Evolutionary conservation across 2,329 filamentous ascomycete species (phyloP).

Genomic region (Nemania sp.): DNA sequence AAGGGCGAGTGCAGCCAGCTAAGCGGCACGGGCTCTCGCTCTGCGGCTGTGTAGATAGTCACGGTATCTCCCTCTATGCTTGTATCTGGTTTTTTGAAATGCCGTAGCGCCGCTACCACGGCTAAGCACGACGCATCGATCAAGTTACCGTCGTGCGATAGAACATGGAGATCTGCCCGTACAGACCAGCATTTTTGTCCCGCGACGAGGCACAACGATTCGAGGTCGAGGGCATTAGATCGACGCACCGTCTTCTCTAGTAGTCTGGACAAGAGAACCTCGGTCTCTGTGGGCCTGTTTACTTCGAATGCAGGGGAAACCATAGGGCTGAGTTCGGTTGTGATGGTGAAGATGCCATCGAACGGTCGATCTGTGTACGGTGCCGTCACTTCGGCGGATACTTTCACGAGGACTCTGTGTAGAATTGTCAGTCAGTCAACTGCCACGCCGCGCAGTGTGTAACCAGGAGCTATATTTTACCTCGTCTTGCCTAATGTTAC

Average conservation of each 20-base stretch:
- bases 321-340: constrained; percentile 92
- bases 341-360: constrained; percentile 94
- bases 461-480: constrained; percentile 58
- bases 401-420: constrained; percentile 80
- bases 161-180: constrained; percentile 89
- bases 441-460: constrained; percentile 11
- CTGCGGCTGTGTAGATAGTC: constrained; percentile 84
- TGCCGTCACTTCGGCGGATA: constrained; percentile 88
- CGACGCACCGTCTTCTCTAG: constrained; percentile 95
- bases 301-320: constrained; percentile 90
- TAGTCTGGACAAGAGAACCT: constrained; percentile 86
- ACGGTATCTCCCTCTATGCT: constrained; percentile 86
- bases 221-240: constrained; percentile 91
- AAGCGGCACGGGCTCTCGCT: constrained; percentile 89
- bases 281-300: constrained; percentile 83
- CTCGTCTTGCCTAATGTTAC: constrained; percentile 90
- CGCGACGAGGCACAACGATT: constrained; percentile 93
- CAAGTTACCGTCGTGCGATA: constrained; percentile 91
- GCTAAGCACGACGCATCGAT: constrained; percentile 88
- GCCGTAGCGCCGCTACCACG: constrained; percentile 86
- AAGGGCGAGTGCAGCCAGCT: constrained; percentile 93
- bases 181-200: constrained; percentile 92
- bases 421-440: constrained; percentile 38
- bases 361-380: constrained; percentile 91
- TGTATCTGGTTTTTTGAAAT: constrained; percentile 92